Evolutionary conservation across 495 filamentous ascomycete genomes (phyloP).

Genomic region (Bombardia bombarda): DNA sequence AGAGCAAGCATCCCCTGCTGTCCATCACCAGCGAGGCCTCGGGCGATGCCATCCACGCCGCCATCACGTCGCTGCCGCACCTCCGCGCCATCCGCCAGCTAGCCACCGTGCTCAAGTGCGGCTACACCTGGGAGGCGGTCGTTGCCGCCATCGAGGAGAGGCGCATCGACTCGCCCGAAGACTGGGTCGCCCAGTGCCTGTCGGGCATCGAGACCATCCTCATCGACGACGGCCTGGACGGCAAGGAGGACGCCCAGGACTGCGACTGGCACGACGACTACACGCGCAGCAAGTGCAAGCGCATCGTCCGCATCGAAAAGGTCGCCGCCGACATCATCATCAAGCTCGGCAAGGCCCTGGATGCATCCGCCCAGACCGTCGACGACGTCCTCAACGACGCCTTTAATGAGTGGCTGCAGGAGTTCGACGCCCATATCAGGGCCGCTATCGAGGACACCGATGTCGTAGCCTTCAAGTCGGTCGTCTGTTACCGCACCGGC

Average conservation of each 20-base stretch:
- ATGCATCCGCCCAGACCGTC: conserved; percentile 4
- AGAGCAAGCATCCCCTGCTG: conserved; percentile 47
- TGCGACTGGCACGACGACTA: conserved; percentile 67
- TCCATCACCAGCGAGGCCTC: conserved; percentile 70
- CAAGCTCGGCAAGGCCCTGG: conserved; percentile 26
- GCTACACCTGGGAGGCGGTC: conserved; percentile 54
- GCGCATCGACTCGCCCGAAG: conserved; percentile 46
- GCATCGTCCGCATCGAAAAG: conserved; percentile 80
- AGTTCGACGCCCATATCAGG: conserved; percentile 37
- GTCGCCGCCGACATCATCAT: conserved; percentile 58
- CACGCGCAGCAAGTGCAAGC: conserved; percentile 53
- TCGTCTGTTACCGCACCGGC: conserved; percentile 78
- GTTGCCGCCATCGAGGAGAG: conserved; percentile 49
- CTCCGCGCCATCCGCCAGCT: conserved; percentile 65
- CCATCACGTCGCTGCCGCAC: conserved; percentile 54
- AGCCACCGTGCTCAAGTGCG: conserved; percentile 51
- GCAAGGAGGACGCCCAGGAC: conserved; percentile 44
- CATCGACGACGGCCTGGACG: conserved; percentile 69
- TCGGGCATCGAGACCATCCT: conserved; percentile 68
- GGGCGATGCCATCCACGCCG: conserved; percentile 53
- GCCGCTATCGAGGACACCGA: conserved; percentile 51
- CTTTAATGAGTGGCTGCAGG: conserved; percentile 21
- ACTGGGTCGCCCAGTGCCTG: conserved; percentile 56
- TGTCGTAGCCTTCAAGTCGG: conserved; percentile 78
- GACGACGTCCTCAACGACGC: conserved; percentile 18